A percentile compares a stretch with the other conserved stretches of the same genome.
phyloP scores from a whole-genome alignment of 108 stramenopile genomes.

The Skeletonema marinoi region DNA sequence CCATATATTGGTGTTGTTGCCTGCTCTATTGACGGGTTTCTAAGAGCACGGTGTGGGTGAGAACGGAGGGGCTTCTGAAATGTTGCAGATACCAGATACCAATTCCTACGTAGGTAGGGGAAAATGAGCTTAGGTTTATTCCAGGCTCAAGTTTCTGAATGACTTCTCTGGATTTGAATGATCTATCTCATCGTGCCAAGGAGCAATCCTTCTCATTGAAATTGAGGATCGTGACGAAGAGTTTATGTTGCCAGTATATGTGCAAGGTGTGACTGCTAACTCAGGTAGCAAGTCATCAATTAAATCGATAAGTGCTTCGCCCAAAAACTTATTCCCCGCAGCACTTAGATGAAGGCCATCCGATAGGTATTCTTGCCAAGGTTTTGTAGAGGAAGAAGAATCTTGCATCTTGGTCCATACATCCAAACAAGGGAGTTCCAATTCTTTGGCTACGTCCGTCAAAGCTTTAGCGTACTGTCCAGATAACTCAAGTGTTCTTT shows the following conservation, averaged over 20 bases:
- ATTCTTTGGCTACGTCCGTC: conserved; percentile 44
- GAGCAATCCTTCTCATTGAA: conserved; percentile 41
- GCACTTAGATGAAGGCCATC: conserved; percentile 75
- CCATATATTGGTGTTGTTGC: neutral
- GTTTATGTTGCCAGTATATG: conserved; percentile 67
- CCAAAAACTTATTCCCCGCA: conserved; percentile 64
- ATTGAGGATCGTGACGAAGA: conserved; percentile 56
- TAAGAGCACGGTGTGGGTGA: too few relatives aligned
- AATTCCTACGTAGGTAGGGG: neutral
- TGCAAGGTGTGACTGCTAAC: conserved; percentile 57
- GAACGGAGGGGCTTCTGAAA: neutral
- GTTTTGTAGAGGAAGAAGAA: conserved; percentile 5
- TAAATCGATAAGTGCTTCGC: conserved; percentile 37
- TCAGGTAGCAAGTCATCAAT: conserved; percentile 52
- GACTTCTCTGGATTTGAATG: conserved; percentile 48
- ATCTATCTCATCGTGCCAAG: conserved; percentile 86
- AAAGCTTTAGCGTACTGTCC: conserved; percentile 53
- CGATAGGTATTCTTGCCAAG: conserved; percentile 46
- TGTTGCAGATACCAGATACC: neutral
- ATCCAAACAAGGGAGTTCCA: conserved; percentile 44
- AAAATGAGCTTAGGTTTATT: neutral
- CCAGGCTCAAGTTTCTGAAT: conserved; percentile 32
- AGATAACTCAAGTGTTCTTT: conserved; percentile 59
- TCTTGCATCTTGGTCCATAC: conserved; percentile 60
- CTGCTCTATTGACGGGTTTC: neutral